These are phyloP conservation scores for Plectosphaerella cucumerina DNA, from an alignment of 2,329 filamentous ascomycete species.

Conservation along the genomic window DNA sequence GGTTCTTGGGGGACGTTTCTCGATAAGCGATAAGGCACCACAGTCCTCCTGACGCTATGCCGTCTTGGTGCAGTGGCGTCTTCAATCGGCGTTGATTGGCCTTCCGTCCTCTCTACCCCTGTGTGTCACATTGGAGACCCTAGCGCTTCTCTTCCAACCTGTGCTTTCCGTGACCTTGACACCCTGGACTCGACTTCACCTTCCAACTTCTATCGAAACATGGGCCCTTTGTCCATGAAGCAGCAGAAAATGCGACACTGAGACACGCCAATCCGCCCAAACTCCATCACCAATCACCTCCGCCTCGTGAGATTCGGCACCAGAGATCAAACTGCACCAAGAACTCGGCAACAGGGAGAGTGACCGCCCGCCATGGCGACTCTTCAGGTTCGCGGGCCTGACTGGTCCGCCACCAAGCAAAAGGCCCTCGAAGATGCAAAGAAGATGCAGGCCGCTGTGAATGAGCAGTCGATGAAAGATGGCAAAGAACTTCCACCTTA, in stretches of 20 bases:
- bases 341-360: neutral
- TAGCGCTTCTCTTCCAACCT: too few relatives aligned
- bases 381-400: slow-evolving; percentile 36
- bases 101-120: neutral
- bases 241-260: too few relatives aligned
- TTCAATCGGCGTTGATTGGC: too few relatives aligned
- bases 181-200: neutral
- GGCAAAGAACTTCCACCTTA: slow-evolving; percentile 62
- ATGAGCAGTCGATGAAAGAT: slow-evolving; percentile 55
- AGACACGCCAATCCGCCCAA: neutral
- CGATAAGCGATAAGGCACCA: too few relatives aligned
- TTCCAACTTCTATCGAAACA: neutral
- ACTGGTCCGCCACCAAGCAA: slow-evolving; percentile 44
- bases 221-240: neutral
- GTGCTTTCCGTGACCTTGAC: too few relatives aligned
- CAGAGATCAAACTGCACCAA: neutral
- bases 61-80: too few relatives aligned
- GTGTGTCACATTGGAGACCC: neutral
- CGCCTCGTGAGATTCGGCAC: too few relatives aligned
- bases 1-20: too few relatives aligned
- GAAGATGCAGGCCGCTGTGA: slow-evolving; percentile 62
- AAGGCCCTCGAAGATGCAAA: slow-evolving; percentile 66
- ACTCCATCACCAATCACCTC: neutral
- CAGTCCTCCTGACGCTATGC: too few relatives aligned
- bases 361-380: slow-evolving; percentile 28